These are phyloP conservation scores for Capsella bursapastoris DNA, from an alignment of 345 rosid genomes.

Conservation along the genomic window DNA sequence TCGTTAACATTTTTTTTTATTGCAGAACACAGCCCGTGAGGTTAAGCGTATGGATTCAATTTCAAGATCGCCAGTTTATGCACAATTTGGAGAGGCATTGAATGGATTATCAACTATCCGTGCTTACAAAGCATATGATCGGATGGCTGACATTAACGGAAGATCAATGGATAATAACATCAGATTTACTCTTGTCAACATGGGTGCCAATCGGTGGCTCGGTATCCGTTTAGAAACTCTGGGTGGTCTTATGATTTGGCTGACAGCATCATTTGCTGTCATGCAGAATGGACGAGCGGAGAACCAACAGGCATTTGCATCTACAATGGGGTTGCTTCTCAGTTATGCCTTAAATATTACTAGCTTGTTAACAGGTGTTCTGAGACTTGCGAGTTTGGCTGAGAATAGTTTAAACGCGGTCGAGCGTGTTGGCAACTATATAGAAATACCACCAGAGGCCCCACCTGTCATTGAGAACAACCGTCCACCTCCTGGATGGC, in stretches of 20 bases:
- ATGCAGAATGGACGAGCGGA: conserved; percentile 93
- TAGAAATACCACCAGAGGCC: conserved; percentile 93
- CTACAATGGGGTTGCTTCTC: conserved; percentile 97
- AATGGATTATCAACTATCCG: conserved; percentile 93
- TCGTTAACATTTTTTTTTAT: conserved; percentile 13
- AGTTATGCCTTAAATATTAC: conserved; percentile 97
- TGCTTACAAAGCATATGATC: conserved; percentile 95
- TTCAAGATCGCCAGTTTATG: conserved; percentile 96
- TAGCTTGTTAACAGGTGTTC: conserved; percentile 76
- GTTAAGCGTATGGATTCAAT: conserved; percentile 96
- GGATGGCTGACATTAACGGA: conserved; percentile 94
- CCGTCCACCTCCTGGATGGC: conserved; percentile 99
- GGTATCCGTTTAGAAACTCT: conserved; percentile 86
- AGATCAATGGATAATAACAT: conserved; percentile 94
- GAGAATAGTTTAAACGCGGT: conserved; percentile 97
- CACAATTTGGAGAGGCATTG: conserved; percentile 98
- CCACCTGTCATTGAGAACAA: conserved; percentile 73
- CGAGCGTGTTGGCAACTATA: conserved; percentile 89
- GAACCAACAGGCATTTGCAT: conserved; percentile 87
- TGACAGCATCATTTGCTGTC: conserved; percentile 96
- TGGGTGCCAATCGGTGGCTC: conserved; percentile 96
- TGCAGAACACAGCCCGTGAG: conserved; percentile 94
- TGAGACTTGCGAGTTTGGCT: conserved; percentile 97
- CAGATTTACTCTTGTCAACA: conserved; percentile 88
- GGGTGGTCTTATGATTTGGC: conserved; percentile 99